Evolutionary conservation across 129 eudicot genomes (phyloP), one percentile per base, ranked within the genome.

Genomic region (Rutidosis leptorrhynchoides): DNA sequence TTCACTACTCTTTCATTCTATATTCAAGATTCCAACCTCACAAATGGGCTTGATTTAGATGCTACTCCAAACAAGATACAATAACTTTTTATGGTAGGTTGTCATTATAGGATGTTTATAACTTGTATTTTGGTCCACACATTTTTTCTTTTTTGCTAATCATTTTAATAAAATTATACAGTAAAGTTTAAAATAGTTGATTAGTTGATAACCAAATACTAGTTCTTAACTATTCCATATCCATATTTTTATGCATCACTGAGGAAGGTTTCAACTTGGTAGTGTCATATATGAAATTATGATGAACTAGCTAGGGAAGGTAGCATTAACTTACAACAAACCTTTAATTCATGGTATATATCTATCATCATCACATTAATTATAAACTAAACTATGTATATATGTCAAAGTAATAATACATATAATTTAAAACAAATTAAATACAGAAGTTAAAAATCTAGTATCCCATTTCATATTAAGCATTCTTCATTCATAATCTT

Each of bases 281-380:
- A 61, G 35, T 11, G 30, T 5, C 8, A 49, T 60, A 30, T 71
- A 62, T 48, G 55, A 64, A 49, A n/a, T n/a, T n/a, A n/a, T n/a
- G n/a, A n/a, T n/a, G n/a, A n/a, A n/a, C n/a, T n/a, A n/a, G n/a
- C 76, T 23, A 71, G 69, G 49, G 76, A 48, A 71, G 76, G 54
- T 70, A 3, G 32, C 5, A 29, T 70, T 37, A 25, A 24, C 25
- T 43, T 56, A 16, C 15, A 52, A 20, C 59, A 55, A 58, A 21
- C 45, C 21, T 20, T 58, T 42, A 27, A 30, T 11, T 54, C 25
- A 12, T 0, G 37, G 40, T 5, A 25, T 16, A 43, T 6, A 0
- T 27, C 2, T 24, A 43, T 49, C 28, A 49, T 62, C 54, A 51
- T 46, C 33, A 61, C 73, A 68, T n/a, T 24, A 17, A 64, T 68